Conservation (phyloP, 1,284 basidiomycete genomes). For the Chalciporus sp. region DNA sequence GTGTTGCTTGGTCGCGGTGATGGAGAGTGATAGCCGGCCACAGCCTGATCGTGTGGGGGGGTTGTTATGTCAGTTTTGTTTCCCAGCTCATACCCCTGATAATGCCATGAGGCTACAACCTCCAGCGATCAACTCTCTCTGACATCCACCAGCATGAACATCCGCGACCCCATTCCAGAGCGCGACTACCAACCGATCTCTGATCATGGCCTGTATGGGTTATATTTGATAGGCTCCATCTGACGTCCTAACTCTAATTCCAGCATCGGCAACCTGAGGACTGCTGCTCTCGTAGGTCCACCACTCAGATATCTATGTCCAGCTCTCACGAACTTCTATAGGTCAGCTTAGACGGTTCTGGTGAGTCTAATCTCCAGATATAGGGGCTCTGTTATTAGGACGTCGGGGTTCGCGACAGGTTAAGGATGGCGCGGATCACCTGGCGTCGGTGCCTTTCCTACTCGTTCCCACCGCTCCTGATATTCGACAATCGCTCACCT, state of each 20-base stretch:
- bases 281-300: constrained; percentile 66
- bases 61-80: not conserved
- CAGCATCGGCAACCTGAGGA: constrained; percentile 80
- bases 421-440: not conserved
- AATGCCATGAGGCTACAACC: not conserved
- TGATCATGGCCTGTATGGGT: constrained; percentile 68
- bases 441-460: not conserved
- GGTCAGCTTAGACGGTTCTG: constrained; percentile 80
- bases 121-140: not conserved
- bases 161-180: constrained; percentile 32
- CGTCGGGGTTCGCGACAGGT: not conserved
- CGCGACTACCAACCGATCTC: constrained; percentile 67
- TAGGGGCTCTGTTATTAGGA: not conserved
- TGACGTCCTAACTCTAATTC: constrained; percentile 10
- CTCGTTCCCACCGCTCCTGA: not conserved
- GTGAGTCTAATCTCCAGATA: constrained; percentile 42
- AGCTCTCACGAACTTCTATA: constrained; percentile 24
- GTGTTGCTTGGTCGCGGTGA: not conserved
- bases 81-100: not conserved
- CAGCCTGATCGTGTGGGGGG: not conserved
- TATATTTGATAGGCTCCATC: constrained; percentile 20
- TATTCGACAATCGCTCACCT: constrained; percentile 3
- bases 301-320: not conserved
- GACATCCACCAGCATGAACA: constrained; percentile 37
- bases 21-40: no score